A percentile compares a stretch with the other conserved stretches of the same genome.
phyloP scores from a whole-genome alignment of 768 basidiomycete species.

The Hemileccinum impolitum region DNA sequence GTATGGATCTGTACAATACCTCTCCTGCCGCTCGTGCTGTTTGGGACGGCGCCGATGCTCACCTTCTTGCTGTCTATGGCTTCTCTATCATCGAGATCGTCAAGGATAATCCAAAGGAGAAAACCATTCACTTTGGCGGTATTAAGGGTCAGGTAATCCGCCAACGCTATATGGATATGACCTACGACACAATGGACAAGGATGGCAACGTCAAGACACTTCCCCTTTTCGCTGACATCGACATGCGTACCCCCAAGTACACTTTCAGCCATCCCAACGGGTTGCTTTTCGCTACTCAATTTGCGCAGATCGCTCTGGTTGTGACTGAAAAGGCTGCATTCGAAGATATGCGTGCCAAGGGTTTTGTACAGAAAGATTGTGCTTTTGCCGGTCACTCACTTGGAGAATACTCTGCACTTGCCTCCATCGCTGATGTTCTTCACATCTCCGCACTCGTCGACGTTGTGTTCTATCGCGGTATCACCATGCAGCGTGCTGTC shows the following conservation, averaged over 20 bases:
- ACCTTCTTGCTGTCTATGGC: slow-evolving; percentile 91
- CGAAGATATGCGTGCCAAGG: slow-evolving; percentile 96
- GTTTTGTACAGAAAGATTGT: slow-evolving; percentile 87
- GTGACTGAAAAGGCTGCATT: slow-evolving; percentile 98
- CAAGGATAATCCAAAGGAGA: slow-evolving; percentile 96
- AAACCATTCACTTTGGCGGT: slow-evolving; percentile 98
- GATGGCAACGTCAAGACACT: slow-evolving; percentile 95
- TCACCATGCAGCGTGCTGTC: slow-evolving; percentile 99
- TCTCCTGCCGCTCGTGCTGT: slow-evolving; percentile 94
- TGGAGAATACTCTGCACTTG: slow-evolving; percentile 97
- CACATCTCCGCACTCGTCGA: slow-evolving; percentile 94
- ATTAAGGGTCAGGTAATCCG: slow-evolving; percentile 98
- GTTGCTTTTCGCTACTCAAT: slow-evolving; percentile 95
- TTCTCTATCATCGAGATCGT: slow-evolving; percentile 99
- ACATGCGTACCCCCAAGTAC: slow-evolving; percentile 90
- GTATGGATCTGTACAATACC: slow-evolving; percentile 94
- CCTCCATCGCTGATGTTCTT: slow-evolving; percentile 95
- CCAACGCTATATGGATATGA: slow-evolving; percentile 99
- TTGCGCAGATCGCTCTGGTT: slow-evolving; percentile 97
- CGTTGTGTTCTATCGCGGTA: slow-evolving; percentile 98
- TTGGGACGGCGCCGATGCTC: slow-evolving; percentile 95
- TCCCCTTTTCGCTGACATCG: slow-evolving; percentile 94
- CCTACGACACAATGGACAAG: slow-evolving; percentile 95
- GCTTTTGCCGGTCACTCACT: slow-evolving; percentile 98
- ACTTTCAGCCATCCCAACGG: slow-evolving; percentile 98